Evolutionary conservation across 352 stramenopile species (phyloP), one percentile per base, ranked within the genome.

Genomic region (Bremia lactucae): DNA sequence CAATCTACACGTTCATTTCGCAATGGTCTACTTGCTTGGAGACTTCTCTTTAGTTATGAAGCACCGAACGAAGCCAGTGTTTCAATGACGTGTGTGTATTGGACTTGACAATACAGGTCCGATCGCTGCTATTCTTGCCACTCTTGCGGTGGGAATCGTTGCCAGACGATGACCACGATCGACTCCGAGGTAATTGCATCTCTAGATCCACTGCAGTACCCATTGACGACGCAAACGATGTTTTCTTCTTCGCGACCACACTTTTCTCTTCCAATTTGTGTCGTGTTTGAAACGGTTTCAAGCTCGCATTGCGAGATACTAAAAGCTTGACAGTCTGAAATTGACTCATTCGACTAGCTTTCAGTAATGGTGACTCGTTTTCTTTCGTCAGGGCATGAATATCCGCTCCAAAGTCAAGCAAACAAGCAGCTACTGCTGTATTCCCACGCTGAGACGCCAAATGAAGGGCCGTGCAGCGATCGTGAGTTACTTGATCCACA

Each of bases 281-380:
- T 14, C 45, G 49, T 11, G 38, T 42, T 10, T 54, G 9, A 31
- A 62, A 42, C 18, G 53, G 28, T 22, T 66, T 52, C 13, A 52
- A 53, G 22, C 39, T 68, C 9, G 73, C 70, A 31, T 79, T 68
- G 23, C 68, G 62, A 18, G 68, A 47, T 33, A 85, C 34, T 21
- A 90, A 54, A 40, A 90, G 40, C 59, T 84, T 84, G 20, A 88
- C 73, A 2, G 77, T 86, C 49, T 82, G 54, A 47, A 78, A 65
- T 43, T 91, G 75, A 40, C 70, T 83, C 74, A 91, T 87, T 49
- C 77, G 78, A 42, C 65, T 86, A 19, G 78, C 78, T 50, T 91
- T 91, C 28, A 88, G 55, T 35, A 88, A 53, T 37, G 75, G 60
- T 18, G 78, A 85, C 58, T 87, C 78, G 40, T 76, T 72, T 29